Percentiles rank a stretch among this genome's conserved stretches.
phyloP scores from a whole-genome alignment of 108 stramenopile species.

The Fistulifera solaris region DNA sequence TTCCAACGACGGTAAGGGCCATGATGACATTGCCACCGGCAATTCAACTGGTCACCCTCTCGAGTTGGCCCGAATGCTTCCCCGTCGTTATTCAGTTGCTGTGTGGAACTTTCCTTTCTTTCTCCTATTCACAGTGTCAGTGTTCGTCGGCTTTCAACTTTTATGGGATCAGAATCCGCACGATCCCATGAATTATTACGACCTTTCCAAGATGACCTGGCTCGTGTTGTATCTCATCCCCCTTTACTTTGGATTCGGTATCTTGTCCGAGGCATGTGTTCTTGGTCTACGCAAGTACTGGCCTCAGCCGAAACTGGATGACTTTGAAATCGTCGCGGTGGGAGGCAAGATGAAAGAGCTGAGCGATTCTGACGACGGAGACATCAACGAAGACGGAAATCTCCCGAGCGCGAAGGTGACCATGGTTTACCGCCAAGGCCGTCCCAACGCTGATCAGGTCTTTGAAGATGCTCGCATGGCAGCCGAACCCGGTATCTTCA shows the following conservation, averaged over 20 bases:
- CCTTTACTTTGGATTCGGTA: slow-evolving; percentile 1
- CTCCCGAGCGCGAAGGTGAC: background rate
- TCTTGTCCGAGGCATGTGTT: background rate
- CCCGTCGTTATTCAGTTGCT: background rate
- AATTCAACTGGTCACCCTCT: background rate
- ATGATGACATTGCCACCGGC: background rate
- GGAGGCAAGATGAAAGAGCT: background rate
- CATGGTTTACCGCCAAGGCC: background rate
- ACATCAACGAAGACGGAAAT: background rate
- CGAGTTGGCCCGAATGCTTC: slow-evolving; percentile 12
- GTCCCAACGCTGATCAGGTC: background rate
- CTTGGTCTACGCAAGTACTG: slow-evolving; percentile 2
- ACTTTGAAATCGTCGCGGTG: background rate
- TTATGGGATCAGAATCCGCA: too few species aligned
- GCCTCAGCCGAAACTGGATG: slow-evolving; percentile 4
- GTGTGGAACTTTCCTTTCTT: slow-evolving; percentile 6
- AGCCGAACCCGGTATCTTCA: slow-evolving; percentile 19
- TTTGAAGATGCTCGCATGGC: slow-evolving; percentile 5
- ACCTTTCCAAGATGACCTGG: slow-evolving; percentile 1
- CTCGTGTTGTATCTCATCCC: background rate
- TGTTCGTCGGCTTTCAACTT: background rate
- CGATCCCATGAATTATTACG: background rate
- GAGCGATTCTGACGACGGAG: background rate
- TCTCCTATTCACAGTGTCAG: background rate
- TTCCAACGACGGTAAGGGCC: too few species aligned